phyloP scores from a whole-genome alignment of 23 red algal species.

The Gracilaria caudata region DNA sequence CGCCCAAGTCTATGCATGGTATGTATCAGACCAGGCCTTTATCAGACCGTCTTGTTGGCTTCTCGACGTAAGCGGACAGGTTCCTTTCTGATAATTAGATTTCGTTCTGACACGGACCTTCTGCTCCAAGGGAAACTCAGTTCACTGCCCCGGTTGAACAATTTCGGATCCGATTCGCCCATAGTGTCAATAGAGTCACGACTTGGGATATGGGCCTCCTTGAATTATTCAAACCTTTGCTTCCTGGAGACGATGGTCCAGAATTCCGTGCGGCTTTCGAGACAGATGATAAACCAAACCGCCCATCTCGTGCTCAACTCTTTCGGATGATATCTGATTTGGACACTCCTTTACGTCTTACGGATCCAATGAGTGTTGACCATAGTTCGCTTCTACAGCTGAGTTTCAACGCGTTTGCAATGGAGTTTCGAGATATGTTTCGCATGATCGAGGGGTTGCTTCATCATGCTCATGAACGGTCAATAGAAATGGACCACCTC shows the following conservation, averaged over 20 bases:
- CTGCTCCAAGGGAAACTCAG: neutral
- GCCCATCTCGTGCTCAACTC: constrained; percentile 4
- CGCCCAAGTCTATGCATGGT: too few relatives aligned
- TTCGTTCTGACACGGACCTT: neutral
- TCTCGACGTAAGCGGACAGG: too few relatives aligned
- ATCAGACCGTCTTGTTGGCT: too few relatives aligned
- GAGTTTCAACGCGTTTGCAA: constrained; percentile 41
- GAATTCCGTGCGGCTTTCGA: neutral
- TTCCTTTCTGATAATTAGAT: neutral
- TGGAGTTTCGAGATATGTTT: constrained; percentile 69
- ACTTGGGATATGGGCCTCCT: neutral
- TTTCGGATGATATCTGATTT: constrained; percentile 18
- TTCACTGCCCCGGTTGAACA: neutral
- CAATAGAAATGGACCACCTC: constrained; percentile 25
- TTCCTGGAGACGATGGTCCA: constrained; percentile 1
- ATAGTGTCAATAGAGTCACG: neutral
- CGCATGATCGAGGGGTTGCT: constrained; percentile 49
- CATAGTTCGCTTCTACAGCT: constrained; percentile 22
- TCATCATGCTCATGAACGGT: constrained; percentile 26
- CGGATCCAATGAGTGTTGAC: constrained; percentile 4
- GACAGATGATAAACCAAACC: neutral
- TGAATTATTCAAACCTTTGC: constrained; percentile 12
- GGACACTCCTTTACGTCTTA: neutral
- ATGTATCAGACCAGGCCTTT: too few relatives aligned
- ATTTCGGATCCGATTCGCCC: neutral